Conservation (phyloP, 257 asterid species). For the Datura wrightii region DNA sequence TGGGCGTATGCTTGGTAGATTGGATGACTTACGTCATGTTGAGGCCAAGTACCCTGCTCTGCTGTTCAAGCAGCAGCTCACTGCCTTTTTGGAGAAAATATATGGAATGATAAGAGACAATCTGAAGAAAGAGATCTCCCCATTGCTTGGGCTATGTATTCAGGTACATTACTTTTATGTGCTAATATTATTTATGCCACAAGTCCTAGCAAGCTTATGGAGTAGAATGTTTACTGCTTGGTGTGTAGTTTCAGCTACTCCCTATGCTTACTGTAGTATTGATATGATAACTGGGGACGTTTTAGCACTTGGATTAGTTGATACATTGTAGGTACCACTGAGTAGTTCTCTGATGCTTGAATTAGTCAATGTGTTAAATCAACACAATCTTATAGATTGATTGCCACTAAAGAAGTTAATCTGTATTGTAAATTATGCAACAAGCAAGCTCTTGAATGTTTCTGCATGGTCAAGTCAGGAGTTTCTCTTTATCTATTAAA, state of each 20-base stretch:
- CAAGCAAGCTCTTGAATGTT: constrained; percentile 7
- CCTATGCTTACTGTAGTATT: background rate
- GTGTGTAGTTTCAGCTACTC: constrained; percentile 24
- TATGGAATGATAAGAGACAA: constrained; percentile 97
- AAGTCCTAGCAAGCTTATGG: background rate
- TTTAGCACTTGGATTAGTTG: constrained; percentile 23
- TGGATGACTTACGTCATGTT: constrained; percentile 95
- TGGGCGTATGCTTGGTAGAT: constrained; percentile 83
- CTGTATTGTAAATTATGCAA: constrained; percentile 2
- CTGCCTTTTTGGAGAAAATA: constrained; percentile 98
- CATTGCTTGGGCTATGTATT: constrained; percentile 92
- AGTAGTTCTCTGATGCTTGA: constrained; percentile 26
- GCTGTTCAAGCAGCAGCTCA: constrained; percentile 98
- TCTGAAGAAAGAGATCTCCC: constrained; percentile 95
- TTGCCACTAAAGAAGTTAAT: constrained; percentile 19
- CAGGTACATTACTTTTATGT: constrained; percentile 59
- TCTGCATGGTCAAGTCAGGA: background rate
- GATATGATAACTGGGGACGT: background rate
- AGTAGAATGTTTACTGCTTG: constrained; percentile 4
- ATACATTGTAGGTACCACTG: background rate
- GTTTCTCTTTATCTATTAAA: constrained; percentile 16
- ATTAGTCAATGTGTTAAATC: background rate
- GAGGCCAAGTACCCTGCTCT: constrained; percentile 99
- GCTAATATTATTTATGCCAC: constrained; percentile 14
- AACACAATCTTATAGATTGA: constrained; percentile 4